Evolutionary conservation across 768 basidiomycete genomes (phyloP), one percentile per base, ranked within the genome.

Genomic region (Podaxis rugospora): DNA sequence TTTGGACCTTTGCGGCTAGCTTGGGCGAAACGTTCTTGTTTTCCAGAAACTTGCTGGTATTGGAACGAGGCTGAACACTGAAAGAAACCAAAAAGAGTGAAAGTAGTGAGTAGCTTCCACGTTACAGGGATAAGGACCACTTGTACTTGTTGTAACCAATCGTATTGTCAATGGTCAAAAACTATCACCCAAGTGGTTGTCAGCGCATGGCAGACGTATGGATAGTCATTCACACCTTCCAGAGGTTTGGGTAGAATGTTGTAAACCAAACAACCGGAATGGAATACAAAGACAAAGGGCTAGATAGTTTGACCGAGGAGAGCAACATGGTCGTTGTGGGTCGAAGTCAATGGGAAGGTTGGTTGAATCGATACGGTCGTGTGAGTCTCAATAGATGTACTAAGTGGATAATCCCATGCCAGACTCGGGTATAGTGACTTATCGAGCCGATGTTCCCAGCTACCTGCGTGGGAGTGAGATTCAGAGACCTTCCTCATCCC

Each of bases 111-210:
- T 54, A 47, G 13, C 14, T 32, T 32, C 42, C 52, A n/a, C n/a
- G 47, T 39, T 21, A 13, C 14, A 14, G 57, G 21, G 39, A 32
- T 18, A 21, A 40, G 47, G 18, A 25, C 14, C 32, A 32, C 16
- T 61, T 69, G 42, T 55, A 77, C 76, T 78, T 78, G 65, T 76
- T 69, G 60, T 66, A 77, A 1, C 73, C 74, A 37, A 71, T 57
- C 10, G 66, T 59, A 46, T 64, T 71, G 37, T 68, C 51, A 42
- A 77, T 71, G 1, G 54, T 63, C n/a, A 69, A 18, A 60, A 64
- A 72, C 72, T 72, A 42, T 21, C 21, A 21, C 25, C 39, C 25
- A 28, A 4, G 37, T 5, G 5, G 14, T 37, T 4, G 35, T 53
- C 13, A 50, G 35, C 51, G 25, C 35, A 53, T 21, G 55, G 51